Evolutionary conservation across 2,329 filamentous ascomycete species (phyloP).

Genomic region (Colletotrichum magnum): DNA sequence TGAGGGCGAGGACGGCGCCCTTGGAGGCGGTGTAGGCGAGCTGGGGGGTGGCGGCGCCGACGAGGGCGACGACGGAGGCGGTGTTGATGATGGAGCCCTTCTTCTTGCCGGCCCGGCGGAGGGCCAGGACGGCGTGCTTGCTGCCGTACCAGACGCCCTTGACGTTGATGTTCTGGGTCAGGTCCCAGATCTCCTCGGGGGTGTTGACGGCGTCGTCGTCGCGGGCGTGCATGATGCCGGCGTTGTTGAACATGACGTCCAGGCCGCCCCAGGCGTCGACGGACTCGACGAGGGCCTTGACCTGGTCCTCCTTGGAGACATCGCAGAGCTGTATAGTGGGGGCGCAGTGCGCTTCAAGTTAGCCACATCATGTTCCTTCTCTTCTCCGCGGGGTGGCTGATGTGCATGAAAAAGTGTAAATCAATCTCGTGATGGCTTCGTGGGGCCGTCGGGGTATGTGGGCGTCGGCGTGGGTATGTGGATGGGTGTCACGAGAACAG

Average conservation of each 20-base stretch:
- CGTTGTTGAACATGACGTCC: constrained; percentile 97
- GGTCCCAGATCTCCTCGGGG: constrained; percentile 91
- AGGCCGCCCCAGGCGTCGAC: constrained; percentile 89
- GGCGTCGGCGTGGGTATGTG: too few species aligned
- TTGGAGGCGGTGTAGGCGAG: constrained; percentile 95
- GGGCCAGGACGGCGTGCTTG: constrained; percentile 89
- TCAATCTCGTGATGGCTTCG: constrained; percentile 17
- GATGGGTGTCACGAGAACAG: too few species aligned
- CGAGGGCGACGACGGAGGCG: constrained; percentile 87
- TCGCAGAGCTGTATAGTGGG: constrained; percentile 64
- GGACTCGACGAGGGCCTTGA: constrained; percentile 80
- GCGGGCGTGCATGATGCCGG: constrained; percentile 93
- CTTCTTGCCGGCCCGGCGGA: constrained; percentile 85
- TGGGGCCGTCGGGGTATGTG: not conserved
- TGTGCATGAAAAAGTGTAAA: not conserved
- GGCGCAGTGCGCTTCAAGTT: constrained; percentile 2
- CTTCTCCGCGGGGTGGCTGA: not conserved
- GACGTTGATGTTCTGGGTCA: constrained; percentile 95
- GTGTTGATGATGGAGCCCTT: constrained; percentile 92
- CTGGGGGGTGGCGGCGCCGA: constrained; percentile 89
- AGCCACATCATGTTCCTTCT: not conserved
- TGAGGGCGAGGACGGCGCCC: constrained; percentile 91
- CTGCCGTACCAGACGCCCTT: constrained; percentile 98
- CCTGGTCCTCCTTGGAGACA: constrained; percentile 87
- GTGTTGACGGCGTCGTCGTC: constrained; percentile 87